phyloP scores from a whole-genome alignment of 2,329 filamentous ascomycete species.

The Colletotrichum tabaci region DNA sequence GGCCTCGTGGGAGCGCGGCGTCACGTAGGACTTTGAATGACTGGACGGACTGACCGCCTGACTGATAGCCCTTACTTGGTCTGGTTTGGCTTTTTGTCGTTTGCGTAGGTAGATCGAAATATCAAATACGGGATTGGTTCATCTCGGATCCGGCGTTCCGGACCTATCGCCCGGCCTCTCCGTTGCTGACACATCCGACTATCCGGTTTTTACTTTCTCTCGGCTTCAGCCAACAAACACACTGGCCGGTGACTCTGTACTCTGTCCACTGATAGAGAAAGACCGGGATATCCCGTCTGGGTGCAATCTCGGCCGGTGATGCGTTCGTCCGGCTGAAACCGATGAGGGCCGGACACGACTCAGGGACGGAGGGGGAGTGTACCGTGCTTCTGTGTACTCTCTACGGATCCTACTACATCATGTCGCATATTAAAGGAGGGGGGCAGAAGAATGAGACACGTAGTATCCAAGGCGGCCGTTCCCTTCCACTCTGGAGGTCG shows the following conservation, averaged over 20 bases:
- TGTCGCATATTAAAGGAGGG: no score
- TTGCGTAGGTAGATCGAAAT: constrained; percentile 1
- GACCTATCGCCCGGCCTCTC: not conserved
- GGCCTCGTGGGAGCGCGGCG: constrained; percentile 16
- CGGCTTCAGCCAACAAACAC: no score
- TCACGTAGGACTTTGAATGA: not conserved
- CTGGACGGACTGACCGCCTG: no score
- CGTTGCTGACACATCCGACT: not conserved
- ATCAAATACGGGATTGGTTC: constrained; percentile 3
- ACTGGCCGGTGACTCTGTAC: no score
- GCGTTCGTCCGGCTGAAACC: constrained; percentile 33
- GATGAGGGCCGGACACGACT: constrained; percentile 18
- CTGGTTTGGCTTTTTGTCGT: not conserved
- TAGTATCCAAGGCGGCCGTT: no score
- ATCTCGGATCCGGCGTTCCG: not conserved
- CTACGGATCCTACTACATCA: no score
- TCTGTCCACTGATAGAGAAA: no score
- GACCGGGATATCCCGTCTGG: constrained; percentile 16
- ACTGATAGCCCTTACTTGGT: no score
- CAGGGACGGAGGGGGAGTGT: not conserved
- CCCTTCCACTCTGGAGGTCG: not conserved
- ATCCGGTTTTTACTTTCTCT: no score
- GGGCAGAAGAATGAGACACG: no score
- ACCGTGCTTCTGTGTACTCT: no score
- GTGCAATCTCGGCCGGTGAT: constrained; percentile 29